phyloP scores from a whole-genome alignment of 257 asterid genomes.

The Eucommia ulmoides region DNA sequence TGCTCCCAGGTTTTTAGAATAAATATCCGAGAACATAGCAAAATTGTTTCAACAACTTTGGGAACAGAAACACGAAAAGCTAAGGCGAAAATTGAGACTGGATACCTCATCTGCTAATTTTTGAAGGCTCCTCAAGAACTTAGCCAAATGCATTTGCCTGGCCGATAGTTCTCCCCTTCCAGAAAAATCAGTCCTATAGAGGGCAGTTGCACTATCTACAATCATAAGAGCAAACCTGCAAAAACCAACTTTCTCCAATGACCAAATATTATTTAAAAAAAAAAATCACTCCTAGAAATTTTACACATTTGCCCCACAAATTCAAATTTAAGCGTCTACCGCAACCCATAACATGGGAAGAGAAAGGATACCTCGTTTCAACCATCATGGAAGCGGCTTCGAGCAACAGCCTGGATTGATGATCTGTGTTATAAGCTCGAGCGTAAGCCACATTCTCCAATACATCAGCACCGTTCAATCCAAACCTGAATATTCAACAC shows the following conservation, averaged over 20 bases:
- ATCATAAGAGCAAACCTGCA: slow-evolving; percentile 89
- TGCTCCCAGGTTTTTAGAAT: too few relatives aligned
- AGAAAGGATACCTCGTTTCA: slow-evolving; percentile 59
- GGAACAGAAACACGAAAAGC: neutral
- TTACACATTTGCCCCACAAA: too few relatives aligned
- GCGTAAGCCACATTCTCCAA: slow-evolving; percentile 98
- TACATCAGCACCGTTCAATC: slow-evolving; percentile 88
- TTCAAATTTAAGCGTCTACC: too few relatives aligned
- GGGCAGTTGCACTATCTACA: slow-evolving; percentile 95
- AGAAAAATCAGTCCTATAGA: slow-evolving; percentile 90
- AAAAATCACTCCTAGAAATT: too few relatives aligned
- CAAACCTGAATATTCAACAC: slow-evolving; percentile 42
- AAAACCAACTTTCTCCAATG: slow-evolving; percentile 5
- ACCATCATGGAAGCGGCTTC: slow-evolving; percentile 99
- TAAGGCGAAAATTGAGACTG: neutral
- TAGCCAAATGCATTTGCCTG: slow-evolving; percentile 97
- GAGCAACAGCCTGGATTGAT: slow-evolving; percentile 88
- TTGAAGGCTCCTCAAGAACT: slow-evolving; percentile 94
- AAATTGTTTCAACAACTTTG: neutral
- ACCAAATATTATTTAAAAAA: neutral
- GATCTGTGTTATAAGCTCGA: slow-evolving; percentile 95
- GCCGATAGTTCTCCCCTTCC: slow-evolving; percentile 95
- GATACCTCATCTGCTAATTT: slow-evolving; percentile 88
- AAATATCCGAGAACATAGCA: neutral
- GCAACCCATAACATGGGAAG: too few relatives aligned